Base-by-base conservation (phyloP, 2,329 filamentous ascomycete genomes). In the Diaporthe capsici region DNA sequence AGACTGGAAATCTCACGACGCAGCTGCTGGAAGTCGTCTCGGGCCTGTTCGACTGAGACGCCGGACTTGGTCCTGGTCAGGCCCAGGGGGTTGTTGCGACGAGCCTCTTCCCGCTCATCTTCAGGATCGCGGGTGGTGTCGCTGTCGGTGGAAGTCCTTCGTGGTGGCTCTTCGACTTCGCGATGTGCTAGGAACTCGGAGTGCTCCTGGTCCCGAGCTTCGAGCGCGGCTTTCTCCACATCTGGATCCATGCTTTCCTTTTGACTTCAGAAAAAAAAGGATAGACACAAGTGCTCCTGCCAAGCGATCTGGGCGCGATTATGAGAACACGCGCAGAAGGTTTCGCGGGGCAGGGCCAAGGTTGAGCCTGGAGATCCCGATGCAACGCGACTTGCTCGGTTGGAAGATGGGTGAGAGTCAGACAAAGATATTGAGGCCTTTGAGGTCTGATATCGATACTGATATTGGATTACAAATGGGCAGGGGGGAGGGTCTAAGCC, bases 21-120 rank as follows among this genome's bases (percentile, higher is more conserved):
- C 20, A 96, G 87, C 78, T 94, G 88, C 0, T 89, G 90, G 78
- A 95, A 96, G 37, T 95, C 93, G 44, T 90, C 90, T 82, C 94
- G 90, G 58, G 94, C 94, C 71, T 90, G 89, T 75, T 90, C 86
- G 71, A 96, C 88, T 12, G 93, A 91, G 44, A 95, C 88, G 31
- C 91, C 91, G 3, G 81, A 80, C 67, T 82, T 78, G 34, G 82
- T 80, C n/a, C 80, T 81, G 7, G 86, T 84, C 72, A 86, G 85
- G 49, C 88, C 88, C 79, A 86, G 84, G 63, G 88, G 88, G 78
- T 90, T 90, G 76, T 82, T 84, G 70, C 84, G 85, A 31, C 85
- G 83, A 7, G 83, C 85, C 71, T 84, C 81, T 74, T 88, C 85
- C 39, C 82, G 81, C 77, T 84, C 81, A 61, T 87, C 82, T 76